Evolutionary conservation across 441 rosid genomes (phyloP).

Genomic region (Sinapis alba): DNA sequence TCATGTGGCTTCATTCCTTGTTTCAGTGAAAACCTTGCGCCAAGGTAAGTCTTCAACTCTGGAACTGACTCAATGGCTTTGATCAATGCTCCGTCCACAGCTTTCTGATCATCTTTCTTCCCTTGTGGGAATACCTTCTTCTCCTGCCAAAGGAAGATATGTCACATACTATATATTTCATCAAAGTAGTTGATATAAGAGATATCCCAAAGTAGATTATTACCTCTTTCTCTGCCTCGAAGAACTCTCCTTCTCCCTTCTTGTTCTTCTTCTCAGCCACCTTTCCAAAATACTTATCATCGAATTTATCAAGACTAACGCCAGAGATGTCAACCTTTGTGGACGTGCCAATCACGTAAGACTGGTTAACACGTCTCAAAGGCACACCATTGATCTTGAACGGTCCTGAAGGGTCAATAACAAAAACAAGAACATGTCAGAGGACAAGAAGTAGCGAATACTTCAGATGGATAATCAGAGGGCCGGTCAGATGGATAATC

Average conservation of each 20-base stretch:
- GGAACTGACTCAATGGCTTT: slow-evolving; percentile 53
- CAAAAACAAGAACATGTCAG: neutral
- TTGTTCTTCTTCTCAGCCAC: slow-evolving; percentile 50
- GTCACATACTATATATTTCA: neutral
- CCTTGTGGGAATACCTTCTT: slow-evolving; percentile 42
- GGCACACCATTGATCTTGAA: slow-evolving; percentile 92
- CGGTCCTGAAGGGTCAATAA: slow-evolving; percentile 52
- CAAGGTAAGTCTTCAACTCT: slow-evolving; percentile 52
- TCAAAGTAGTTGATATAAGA: neutral
- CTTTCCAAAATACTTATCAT: slow-evolving; percentile 55
- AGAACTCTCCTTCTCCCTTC: slow-evolving; percentile 57
- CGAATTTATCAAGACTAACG: slow-evolving; percentile 46
- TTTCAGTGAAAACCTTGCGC: slow-evolving; percentile 60
- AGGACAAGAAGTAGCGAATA: neutral
- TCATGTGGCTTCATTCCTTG: slow-evolving; percentile 69
- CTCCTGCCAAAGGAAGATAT: slow-evolving; percentile 33
- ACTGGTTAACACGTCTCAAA: slow-evolving; percentile 76
- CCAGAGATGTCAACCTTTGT: slow-evolving; percentile 71
- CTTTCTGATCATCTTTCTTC: slow-evolving; percentile 56
- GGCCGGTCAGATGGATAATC: too few species aligned
- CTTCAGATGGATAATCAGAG: neutral
- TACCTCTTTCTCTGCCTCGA: slow-evolving; percentile 58
- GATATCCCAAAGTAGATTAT: neutral
- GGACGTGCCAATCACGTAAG: slow-evolving; percentile 79
- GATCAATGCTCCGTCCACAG: slow-evolving; percentile 44